Conservation (phyloP, 805 yeast species). For the Saccharomycopsis fibuligera region DNA sequence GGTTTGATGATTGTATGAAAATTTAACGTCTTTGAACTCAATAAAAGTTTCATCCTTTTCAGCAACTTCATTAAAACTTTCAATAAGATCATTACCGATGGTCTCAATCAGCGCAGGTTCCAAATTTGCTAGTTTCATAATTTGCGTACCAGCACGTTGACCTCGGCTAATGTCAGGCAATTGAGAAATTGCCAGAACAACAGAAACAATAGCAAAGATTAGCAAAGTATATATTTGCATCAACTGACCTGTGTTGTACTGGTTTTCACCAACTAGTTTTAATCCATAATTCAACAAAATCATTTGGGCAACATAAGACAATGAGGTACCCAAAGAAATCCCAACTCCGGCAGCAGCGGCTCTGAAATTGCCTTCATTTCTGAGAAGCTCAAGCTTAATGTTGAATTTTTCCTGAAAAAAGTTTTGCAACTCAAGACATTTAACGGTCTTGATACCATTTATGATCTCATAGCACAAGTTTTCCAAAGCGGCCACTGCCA, state of each 20-base stretch:
- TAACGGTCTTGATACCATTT: constrained; percentile 56
- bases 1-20: constrained; percentile 26
- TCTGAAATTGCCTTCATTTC: constrained; percentile 40
- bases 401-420: constrained; percentile 40
- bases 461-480: constrained; percentile 46
- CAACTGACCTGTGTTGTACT: constrained; percentile 51
- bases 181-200: constrained; percentile 51
- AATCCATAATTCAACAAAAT: constrained; percentile 76
- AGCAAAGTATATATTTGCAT: constrained; percentile 67
- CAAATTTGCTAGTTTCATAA: constrained; percentile 24
- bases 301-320: constrained; percentile 59
- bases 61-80: no score
- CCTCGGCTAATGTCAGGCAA: constrained; percentile 82
- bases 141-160: constrained; percentile 58
- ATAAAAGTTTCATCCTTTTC: constrained; percentile 29
- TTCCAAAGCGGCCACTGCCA: constrained; percentile 48
- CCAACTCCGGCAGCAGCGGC: constrained; percentile 64
- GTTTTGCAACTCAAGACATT: constrained; percentile 44
- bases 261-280: constrained; percentile 48
- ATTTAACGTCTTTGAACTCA: constrained; percentile 39
- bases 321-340: constrained; percentile 47
- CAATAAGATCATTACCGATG: not conserved
- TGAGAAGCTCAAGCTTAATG: constrained; percentile 28
- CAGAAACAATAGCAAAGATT: constrained; percentile 63
- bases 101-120: not conserved